Base-by-base conservation (phyloP, 106 monocot species). In the Allium fistulosum region DNA sequence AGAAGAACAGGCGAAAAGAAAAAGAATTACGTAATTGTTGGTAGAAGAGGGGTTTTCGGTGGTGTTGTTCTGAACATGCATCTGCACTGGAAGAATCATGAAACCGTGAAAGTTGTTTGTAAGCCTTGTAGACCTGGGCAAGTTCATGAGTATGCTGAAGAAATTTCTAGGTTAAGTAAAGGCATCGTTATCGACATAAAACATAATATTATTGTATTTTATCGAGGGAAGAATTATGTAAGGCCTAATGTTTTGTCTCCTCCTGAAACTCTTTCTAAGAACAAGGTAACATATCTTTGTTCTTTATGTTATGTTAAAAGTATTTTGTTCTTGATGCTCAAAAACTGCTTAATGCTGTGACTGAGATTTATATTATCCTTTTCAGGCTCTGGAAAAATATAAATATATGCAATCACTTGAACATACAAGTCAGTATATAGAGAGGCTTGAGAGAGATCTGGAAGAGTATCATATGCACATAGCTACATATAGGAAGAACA, bases 31-130 rank as follows among this genome's bases (percentile, higher is more conserved):
- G 85, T 89, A 37, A 81, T 80, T 46, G 81, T 94, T 53, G 93
- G 93, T 45, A 77, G 86, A 53, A 71, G 93, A 45, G 93, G 93
- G 48, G 86, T 94, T 4, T 94, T 94, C 78, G 93, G 93, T 47
- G 93, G 93, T 59, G 93, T 94, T 13, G 93, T 94, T 69, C 78
- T 94, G 15, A 94, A 94, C 56, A 94, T 94, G 93, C 89, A 94
- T 72, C 89, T 94, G 17, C 93, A 94, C 55, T 94, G 93, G 93
- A 94, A 94, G 77, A 94, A 87, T 46, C 93, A 94, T 80, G 93
- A 94, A 70, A 94, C 93, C 6, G 86, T 94, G 27, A 94, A 94
- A 66, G 89, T 94, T 9, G 74, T 90, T 12, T 94, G 89, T 73
- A 94, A 71, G 56, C 89, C 89, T 60, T 94, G 93, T 51, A 78